A percentile compares a stretch with the other conserved stretches of the same genome.
phyloP scores from a whole-genome alignment of 371 early-diverging fungal genomes.

The Quaeritorhiza haematococci region DNA sequence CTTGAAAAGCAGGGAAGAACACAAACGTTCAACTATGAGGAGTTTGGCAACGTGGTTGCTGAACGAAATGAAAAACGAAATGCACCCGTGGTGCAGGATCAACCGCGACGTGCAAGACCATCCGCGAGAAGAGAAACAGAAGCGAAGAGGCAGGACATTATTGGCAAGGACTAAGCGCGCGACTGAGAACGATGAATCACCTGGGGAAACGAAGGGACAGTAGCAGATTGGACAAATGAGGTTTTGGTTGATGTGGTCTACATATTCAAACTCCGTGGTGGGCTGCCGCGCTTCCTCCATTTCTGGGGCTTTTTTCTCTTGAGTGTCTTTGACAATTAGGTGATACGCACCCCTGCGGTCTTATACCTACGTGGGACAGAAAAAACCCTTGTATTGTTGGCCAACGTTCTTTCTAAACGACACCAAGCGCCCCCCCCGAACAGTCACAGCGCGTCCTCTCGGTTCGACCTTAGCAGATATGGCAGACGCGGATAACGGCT shows the following conservation, averaged over 20 bases:
- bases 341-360: too few relatives aligned
- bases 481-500: conserved; percentile 62
- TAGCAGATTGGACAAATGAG: conserved; percentile 61
- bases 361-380: too few relatives aligned
- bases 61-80: neutral
- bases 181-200: conserved; percentile 1
- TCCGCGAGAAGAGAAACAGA: neutral
- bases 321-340: too few relatives aligned
- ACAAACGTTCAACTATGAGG: too few relatives aligned
- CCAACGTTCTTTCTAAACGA: too few relatives aligned
- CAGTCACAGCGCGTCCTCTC: too few relatives aligned
- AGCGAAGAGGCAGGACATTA: neutral
- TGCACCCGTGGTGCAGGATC: too few relatives aligned
- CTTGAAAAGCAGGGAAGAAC: conserved; percentile 1
- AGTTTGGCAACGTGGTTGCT: neutral
- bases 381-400: too few relatives aligned
- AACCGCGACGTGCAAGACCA: too few relatives aligned
- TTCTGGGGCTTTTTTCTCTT: too few relatives aligned
- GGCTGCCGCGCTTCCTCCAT: too few relatives aligned
- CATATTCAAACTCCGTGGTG: conserved; percentile 12
- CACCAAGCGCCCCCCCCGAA: too few relatives aligned
- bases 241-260: conserved; percentile 42
- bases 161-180: neutral
- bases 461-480: conserved; percentile 5
- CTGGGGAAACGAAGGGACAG: conserved; percentile 54